Base-by-base conservation (phyloP, 768 basidiomycete species). In the Pseudohyphozyma bogoriensis region DNA sequence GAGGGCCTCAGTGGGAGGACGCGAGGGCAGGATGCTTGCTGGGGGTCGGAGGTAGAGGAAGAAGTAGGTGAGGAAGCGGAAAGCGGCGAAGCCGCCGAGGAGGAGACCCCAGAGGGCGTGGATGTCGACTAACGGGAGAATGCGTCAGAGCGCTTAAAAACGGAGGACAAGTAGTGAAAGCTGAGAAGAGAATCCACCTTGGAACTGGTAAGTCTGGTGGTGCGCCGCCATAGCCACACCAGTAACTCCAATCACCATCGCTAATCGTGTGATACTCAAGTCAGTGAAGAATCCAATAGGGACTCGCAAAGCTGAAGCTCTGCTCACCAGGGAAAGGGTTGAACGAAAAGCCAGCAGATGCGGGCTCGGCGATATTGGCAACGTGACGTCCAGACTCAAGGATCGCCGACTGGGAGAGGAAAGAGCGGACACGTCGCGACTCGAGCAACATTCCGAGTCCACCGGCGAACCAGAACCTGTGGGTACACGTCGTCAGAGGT, bases 401-500 rank as follows among this genome's bases (percentile, higher is more conserved):
- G 10, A 79, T 76, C 6, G 78, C 76, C 0, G 83, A 79, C 9
- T 79, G 77, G 2, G 85, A 82, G 39, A 95, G 77, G 83, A 88
- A 89, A 59, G 78, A 77, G 16, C 88, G 81, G 26, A 91, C 73
- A 18, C 74, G 76, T 67, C 79, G 83, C 12, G 86, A 87, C 75
- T 97, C 93, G 61, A 97, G 81, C 4, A 83, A 83, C 82, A 95
- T 87, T 29, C 90, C 91, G 3, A 90, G 71, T 10, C 88, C 78
- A 15, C 93, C 92, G 28, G 87, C 89, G 69, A 89, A 92, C 83
- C 88, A 92, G 74, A 91, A 95, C 89, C 91, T 91, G 64, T n/a
- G 20, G 44, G 40, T 12, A 24, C 10, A n/a, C n/a, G n/a, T n/a
- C n/a, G n/a, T n/a, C n/a, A n/a, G n/a, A n/a, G n/a, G n/a, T n/a